Conservation (phyloP, 768 basidiomycete species). For the Podaxis mareebaensis region DNA sequence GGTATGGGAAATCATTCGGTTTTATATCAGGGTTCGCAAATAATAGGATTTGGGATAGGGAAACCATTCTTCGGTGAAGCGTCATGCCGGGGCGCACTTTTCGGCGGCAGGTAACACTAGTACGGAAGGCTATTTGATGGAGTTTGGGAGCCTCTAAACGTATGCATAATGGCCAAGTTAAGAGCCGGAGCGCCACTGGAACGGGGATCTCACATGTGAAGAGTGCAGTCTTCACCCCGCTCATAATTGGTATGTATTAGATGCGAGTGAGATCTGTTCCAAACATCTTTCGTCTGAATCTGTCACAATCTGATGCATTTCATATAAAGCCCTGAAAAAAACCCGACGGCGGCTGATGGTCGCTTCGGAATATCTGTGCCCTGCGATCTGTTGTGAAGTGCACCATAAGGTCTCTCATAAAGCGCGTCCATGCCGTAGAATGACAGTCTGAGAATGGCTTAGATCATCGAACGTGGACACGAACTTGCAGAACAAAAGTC, state of each 20-base stretch:
- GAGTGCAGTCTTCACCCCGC: neutral
- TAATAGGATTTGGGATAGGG: no score
- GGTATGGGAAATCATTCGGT: neutral
- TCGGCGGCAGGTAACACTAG: neutral
- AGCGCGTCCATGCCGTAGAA: neutral
- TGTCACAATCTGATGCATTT: neutral
- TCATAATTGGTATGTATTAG: neutral
- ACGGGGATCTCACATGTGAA: neutral
- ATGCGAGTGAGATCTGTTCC: neutral
- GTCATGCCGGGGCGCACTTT: no score
- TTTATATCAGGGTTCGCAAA: neutral
- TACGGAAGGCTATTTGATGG: neutral
- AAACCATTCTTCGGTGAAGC: no score
- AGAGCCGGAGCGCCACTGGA: neutral
- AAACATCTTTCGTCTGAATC: neutral
- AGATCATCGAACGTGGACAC: neutral
- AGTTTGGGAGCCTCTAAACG: neutral
- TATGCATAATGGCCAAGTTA: neutral
- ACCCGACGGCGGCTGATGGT: neutral
- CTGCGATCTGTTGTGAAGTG: neutral
- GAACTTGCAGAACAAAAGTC: neutral
- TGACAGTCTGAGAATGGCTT: neutral
- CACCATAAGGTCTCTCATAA: neutral
- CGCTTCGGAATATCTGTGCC: neutral
- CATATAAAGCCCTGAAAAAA: neutral